Percentiles rank a stretch among this genome's conserved stretches.
These are phyloP conservation scores for Vaccinium vitisidaea DNA, from an alignment of 148 eudicot species.

Conservation along the genomic window DNA sequence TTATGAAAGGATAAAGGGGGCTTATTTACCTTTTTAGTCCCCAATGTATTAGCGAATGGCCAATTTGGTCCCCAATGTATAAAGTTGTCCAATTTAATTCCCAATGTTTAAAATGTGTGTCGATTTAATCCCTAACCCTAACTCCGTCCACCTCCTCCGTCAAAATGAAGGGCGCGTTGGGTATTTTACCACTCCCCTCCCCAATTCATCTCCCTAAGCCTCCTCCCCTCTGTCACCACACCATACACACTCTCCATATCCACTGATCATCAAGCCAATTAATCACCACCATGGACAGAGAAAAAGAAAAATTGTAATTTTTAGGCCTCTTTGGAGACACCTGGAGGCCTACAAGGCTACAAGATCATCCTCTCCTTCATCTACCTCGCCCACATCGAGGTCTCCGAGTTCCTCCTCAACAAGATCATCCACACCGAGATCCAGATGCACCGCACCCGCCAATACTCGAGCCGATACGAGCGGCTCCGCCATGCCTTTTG, in stretches of 20 bases:
- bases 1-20: no score
- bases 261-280: not conserved
- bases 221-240: not conserved
- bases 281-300: constrained; percentile 22
- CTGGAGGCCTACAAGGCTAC: constrained; percentile 20
- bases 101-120: no score
- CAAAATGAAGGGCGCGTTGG: no score
- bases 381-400: constrained; percentile 27
- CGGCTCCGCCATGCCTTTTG: not conserved
- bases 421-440: constrained; percentile 12
- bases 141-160: no score
- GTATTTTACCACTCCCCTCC: not conserved
- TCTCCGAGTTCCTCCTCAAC: constrained; percentile 15
- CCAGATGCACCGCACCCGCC: not conserved
- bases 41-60: no score
- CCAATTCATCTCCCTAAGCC: not conserved
- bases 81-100: no score
- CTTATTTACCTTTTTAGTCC: no score
- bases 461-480: not conserved
- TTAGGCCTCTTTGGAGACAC: constrained; percentile 25
- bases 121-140: no score
- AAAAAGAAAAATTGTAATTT: constrained; percentile 34
- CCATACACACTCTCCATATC: not conserved
- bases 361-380: constrained; percentile 28
- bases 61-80: no score